Base-by-base conservation (phyloP, 805 yeast genomes). In the Vanderwaltozyma polyspora region DNA sequence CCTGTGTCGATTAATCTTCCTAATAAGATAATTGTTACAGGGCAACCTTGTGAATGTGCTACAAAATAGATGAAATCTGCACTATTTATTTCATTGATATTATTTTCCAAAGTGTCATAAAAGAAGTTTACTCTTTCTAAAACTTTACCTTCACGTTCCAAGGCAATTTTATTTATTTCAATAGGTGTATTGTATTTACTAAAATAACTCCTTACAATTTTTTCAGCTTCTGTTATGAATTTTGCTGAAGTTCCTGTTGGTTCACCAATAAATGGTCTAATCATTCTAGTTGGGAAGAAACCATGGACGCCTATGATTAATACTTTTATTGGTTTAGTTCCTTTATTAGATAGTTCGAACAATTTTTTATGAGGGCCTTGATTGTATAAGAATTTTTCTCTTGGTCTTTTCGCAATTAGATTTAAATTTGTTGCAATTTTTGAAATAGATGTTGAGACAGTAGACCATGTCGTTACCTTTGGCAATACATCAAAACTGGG, bases 161-260 rank as follows among this genome's bases (percentile, higher is more conserved):
- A 65, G 0, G 97, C 96, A 37, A 89, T 83, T 49, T 86, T 85
- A 50, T 85, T 94, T n/a, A 89, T 72, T 23, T 70, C 67, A 10
- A 76, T 54, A 1, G 61, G 54, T 31, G 60, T 38, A 18, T 63
- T 54, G 32, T 63, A 49, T 30, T 52, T 52, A 22, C 62, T 44
- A 33, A 77, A 81, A 77, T 86, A 89, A 19, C 78, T 59, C 25
- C 73, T 63, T 1, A 91, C 70, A 0, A 87, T 77, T 37, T 66
- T 66, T 43, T 86, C 97, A 0, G 95, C 96, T 49, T 86, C 96
- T 42, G 74, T 77, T 23, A 94, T 85, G 59, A 89, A 91, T 52
- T 80, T 79, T 30, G 79, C 67, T 0, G 97, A 89, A 0, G 98
- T 89, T 0, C 98, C 98, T 15, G 93, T 91, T 4, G 98, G 98